Evolutionary conservation across 331 rosid genomes (phyloP), one percentile per base, ranked within the genome.

Genomic region (Erythrophleum ivorense): DNA sequence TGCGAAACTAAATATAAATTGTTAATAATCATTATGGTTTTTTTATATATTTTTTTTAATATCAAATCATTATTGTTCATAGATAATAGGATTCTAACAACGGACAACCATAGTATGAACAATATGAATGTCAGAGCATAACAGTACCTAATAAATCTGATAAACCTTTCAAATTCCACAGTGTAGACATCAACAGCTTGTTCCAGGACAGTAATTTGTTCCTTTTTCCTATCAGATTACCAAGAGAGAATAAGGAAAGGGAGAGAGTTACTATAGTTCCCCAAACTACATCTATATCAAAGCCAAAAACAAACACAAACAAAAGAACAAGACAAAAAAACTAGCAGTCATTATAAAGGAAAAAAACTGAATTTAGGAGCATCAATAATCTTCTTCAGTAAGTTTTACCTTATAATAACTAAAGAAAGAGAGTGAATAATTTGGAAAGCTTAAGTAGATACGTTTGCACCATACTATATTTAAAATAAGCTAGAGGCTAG

Each of bases 111-210:
- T 58, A 80, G 49, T 18, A 83, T 77, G 34, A 83, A 70, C 64
- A 73, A 46, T 55, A 78, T 81, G 49, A 81, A 57, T 65, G 38
- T 2, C 9, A 66, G 14, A 57, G 60, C 76, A 83, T 48, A 73
- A 52, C 34, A 64, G 33, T 89, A 95, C 99, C 99, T 85, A 76
- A 95, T 88, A 76, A 95, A 95, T 41, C 74, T 85, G 50, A 93
- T 77, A 86, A 93, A 93, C 90, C 99, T 89, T 87, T 86, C 90
- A 80, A 93, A 88, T 86, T 95, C 98, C 57, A 72, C 73, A 78
- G 94, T 59, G 79, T 93, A 95, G 84, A 93, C 89, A 75, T 91
- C 89, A 83, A 91, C 86, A 84, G 94, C 94, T 85, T 88, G 86
- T 83, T 93, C 94, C 90, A 95, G 54, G 48, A 91, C 80, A 55